Conservation (phyloP, 306 rosid genomes). For the Arachis hypogaea region DNA sequence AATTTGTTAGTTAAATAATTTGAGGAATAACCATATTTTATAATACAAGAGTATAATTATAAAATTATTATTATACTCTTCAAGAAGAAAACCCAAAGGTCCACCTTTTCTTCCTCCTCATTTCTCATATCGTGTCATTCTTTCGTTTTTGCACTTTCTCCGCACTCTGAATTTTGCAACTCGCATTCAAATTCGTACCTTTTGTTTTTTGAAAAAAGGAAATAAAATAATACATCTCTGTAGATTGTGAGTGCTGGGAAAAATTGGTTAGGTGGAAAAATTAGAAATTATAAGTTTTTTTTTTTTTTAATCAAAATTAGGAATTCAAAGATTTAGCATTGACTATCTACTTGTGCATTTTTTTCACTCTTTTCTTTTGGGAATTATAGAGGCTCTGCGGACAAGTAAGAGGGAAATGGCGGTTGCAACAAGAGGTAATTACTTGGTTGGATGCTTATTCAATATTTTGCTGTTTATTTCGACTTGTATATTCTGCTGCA, state of each 20-base stretch:
- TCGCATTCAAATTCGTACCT: not conserved
- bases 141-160: not conserved
- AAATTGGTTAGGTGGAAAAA: not conserved
- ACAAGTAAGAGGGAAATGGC: conserved; percentile 93
- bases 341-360: not conserved
- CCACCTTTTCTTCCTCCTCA: conserved; percentile 2
- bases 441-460: not conserved
- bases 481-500: conserved; percentile 1
- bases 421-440: conserved; percentile 89
- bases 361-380: not conserved
- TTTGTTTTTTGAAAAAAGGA: not conserved
- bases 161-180: conserved; percentile 12
- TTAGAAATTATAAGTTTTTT: conserved; percentile 2
- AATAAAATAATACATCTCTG: not conserved
- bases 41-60: no score
- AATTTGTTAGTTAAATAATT: no score
- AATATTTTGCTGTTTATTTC: conserved; percentile 5
- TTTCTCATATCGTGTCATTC: conserved; percentile 5
- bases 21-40: no score
- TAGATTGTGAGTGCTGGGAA: conserved; percentile 4
- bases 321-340: not conserved
- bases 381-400: conserved; percentile 81
- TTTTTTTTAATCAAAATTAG: conserved; percentile 5
- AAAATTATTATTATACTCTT: conserved; percentile 41
- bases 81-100: conserved; percentile 99